Conservation (phyloP, 1,139 yeast species). For the Hemisphaericaspora lyxosophila region DNA sequence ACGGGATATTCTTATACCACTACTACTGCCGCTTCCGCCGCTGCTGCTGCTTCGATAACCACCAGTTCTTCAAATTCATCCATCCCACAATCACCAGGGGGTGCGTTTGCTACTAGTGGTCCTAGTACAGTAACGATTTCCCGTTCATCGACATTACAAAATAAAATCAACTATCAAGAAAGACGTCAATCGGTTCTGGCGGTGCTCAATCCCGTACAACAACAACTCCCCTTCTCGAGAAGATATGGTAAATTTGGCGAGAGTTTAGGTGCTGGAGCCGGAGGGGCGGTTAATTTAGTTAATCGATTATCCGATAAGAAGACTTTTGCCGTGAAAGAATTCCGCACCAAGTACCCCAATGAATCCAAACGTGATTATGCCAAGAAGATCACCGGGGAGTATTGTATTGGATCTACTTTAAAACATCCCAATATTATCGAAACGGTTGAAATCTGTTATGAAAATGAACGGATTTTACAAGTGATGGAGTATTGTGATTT, state of each 20-base stretch:
- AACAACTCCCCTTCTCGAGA: conserved; percentile 60
- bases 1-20: conserved; percentile 7
- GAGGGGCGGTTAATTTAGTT: conserved; percentile 83
- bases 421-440: conserved; percentile 89
- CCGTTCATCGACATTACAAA: conserved; percentile 30
- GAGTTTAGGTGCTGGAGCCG: conserved; percentile 93
- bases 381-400: conserved; percentile 91
- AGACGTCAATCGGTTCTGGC: conserved; percentile 41
- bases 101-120: conserved; percentile 15
- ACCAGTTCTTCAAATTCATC: conserved; percentile 35
- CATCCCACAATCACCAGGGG: conserved; percentile 32
- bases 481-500: conserved; percentile 95
- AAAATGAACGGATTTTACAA: conserved; percentile 81
- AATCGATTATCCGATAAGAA: conserved; percentile 66
- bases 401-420: conserved; percentile 88
- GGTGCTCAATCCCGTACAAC: conserved; percentile 23
- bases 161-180: conserved; percentile 35
- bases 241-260: conserved; percentile 83
- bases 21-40: too few relatives aligned
- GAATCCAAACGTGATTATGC: conserved; percentile 87
- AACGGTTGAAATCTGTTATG: conserved; percentile 88
- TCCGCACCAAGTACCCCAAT: conserved; percentile 71
- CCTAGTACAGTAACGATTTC: conserved; percentile 25
- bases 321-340: conserved; percentile 90
- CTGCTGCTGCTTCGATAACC: conserved; percentile 18